Evolutionary conservation across 1,284 basidiomycete genomes (phyloP), one percentile per base, ranked within the genome.

Genomic region (Pseudozyma tsukubaensis): DNA sequence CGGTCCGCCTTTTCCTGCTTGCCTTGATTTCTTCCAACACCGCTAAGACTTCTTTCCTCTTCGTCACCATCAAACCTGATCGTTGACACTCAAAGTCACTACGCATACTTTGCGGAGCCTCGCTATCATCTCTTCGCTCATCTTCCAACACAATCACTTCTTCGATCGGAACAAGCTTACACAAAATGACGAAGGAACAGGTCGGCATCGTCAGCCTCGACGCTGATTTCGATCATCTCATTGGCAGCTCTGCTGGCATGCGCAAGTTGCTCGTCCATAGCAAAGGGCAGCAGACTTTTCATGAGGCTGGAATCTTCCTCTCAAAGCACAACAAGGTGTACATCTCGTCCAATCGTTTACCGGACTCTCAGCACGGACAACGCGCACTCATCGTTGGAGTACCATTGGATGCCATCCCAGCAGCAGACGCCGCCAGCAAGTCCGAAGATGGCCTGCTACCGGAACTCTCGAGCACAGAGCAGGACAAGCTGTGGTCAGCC

Each of bases 221-320:
- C 35, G 57, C 65, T 13, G 59, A 53, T 21, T 74, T 74, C 37
- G 62, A 70, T 29, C 54, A 50, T 35, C 72, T 74, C 24, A 47
- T 69, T 18, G 72, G 72, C 18, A 49, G 37, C 34, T 59, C 54
- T 3, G 58, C 62, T 24, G 40, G 49, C 24, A 57, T 74, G 66
- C 54, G 66, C 35, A 64, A 49, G 61, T 52, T 70, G 50, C 50
- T 69, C 6, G 55, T 58, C 49, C 59, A 74, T 12, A 13, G 40
- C 13, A 52, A 43, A 6, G 71, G 61, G 18, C 61, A 65, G 55
- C 65, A 69, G 24, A 61, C 65, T 13, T 76, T 72, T 60, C 73
- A 76, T 51, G 73, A 76, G 37, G 73, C 73, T 11, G 73, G 73
- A 5, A 54, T 76, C 54, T 68, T 64, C 34, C 58, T 76, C 3